A percentile compares a stretch with the other conserved stretches of the same genome.
Conservation (phyloP, 768 basidiomycete genomes). For the Omphalotus guepiniiformis region DNA sequence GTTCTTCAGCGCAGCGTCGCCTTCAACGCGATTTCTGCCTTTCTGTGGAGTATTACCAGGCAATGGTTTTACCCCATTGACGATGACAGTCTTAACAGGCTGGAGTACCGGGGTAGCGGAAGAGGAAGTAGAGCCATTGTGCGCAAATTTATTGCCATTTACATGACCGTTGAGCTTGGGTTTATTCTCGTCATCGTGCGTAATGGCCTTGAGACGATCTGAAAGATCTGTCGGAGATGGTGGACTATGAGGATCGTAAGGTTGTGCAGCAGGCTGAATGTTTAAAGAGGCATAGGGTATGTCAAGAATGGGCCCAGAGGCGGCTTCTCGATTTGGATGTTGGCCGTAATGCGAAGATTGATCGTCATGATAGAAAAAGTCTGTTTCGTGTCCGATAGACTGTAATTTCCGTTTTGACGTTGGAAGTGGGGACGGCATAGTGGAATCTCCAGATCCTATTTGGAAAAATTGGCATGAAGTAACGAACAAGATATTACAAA, state of each 20-base stretch:
- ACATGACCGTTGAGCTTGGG: conserved; percentile 8
- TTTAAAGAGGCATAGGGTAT: conserved; percentile 24
- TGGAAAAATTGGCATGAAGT: neutral
- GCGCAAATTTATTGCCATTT: conserved; percentile 15
- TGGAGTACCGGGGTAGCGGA: too few relatives aligned
- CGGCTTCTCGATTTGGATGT: conserved; percentile 31
- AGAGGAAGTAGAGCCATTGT: too few relatives aligned
- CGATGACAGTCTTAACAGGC: conserved; percentile 8
- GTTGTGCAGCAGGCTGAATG: conserved; percentile 27
- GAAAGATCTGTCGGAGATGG: conserved; percentile 39
- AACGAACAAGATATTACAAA: neutral
- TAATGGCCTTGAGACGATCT: conserved; percentile 34
- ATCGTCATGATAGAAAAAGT: neutral
- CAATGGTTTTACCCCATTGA: neutral
- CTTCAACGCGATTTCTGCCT: conserved; percentile 12
- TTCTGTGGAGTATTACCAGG: conserved; percentile 3
- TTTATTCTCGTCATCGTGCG: conserved; percentile 23
- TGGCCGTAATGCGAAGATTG: conserved; percentile 13
- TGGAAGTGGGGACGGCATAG: conserved; percentile 49
- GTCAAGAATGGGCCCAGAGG: conserved; percentile 23
- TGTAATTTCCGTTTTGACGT: conserved; percentile 19
- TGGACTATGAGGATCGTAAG: conserved; percentile 18
- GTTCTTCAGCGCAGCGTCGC: conserved; percentile 42
- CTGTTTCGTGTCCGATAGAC: neutral
- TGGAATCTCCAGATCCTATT: conserved; percentile 70